Conservation (phyloP, 768 basidiomycete genomes). For the Strobilomyces confusus region DNA sequence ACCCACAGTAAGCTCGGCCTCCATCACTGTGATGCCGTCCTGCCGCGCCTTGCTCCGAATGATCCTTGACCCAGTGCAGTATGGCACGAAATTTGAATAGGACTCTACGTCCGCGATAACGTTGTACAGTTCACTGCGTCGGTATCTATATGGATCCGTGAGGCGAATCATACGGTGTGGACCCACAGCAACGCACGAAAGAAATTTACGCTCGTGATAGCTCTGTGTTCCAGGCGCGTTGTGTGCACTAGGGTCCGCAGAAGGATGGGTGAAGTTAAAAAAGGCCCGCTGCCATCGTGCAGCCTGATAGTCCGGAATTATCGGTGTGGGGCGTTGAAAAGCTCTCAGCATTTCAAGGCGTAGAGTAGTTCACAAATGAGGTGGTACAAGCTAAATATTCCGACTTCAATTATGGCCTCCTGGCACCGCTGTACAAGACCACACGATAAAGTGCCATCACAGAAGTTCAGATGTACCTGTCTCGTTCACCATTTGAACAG, state of each 20-base stretch:
- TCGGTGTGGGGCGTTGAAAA: constrained; percentile 6
- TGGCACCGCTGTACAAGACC: no score
- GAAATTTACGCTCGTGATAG: constrained; percentile 80
- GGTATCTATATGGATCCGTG: constrained; percentile 53
- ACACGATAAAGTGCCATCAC: not conserved
- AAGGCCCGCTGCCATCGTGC: constrained; percentile 29
- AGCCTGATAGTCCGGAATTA: not conserved
- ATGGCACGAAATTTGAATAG: constrained; percentile 86
- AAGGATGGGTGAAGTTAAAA: constrained; percentile 51
- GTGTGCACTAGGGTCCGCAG: constrained; percentile 37
- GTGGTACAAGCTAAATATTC: not conserved
- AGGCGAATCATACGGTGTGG: constrained; percentile 5
- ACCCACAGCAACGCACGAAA: constrained; percentile 64
- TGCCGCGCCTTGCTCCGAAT: constrained; percentile 33
- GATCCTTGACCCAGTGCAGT: constrained; percentile 73
- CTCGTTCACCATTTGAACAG: no score
- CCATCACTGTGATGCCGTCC: constrained; percentile 47
- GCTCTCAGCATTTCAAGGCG: constrained; percentile 18
- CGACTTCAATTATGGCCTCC: not conserved
- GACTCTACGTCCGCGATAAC: constrained; percentile 85
- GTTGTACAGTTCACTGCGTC: constrained; percentile 71
- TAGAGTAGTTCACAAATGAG: not conserved
- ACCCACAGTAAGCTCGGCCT: constrained; percentile 84
- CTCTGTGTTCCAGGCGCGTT: constrained; percentile 44
- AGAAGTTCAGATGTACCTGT: not conserved